A percentile compares a stretch with the other conserved stretches of the same genome.
These are phyloP conservation scores for Trichoderma sp. DNA, from an alignment of 2,329 filamentous ascomycete genomes.

Conservation along the genomic window DNA sequence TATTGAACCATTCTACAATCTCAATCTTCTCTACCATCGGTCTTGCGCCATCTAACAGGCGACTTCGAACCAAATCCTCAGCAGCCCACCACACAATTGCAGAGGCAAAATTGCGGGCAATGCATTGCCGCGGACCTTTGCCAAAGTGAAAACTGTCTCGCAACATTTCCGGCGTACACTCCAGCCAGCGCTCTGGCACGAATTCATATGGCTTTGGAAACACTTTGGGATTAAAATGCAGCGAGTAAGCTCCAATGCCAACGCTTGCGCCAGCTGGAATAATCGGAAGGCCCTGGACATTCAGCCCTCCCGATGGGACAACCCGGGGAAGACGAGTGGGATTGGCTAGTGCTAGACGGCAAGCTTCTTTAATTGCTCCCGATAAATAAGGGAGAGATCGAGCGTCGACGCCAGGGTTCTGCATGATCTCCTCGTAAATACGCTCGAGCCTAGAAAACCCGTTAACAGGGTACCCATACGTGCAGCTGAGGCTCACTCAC, in stretches of 20 bases:
- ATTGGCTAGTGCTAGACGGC: not conserved
- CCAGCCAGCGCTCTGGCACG: not conserved
- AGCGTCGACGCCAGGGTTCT: not conserved
- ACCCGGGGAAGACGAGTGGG: not conserved
- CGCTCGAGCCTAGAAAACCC: not conserved
- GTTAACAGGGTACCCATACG: too few species aligned
- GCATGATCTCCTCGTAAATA: not conserved
- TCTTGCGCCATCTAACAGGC: not conserved
- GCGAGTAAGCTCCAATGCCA: not conserved
- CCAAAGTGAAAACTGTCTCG: not conserved
- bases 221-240: not conserved
- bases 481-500: not conserved
- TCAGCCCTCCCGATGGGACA: not conserved
- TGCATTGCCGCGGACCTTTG: not conserved
- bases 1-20: constrained; percentile 1
- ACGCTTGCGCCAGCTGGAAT: not conserved
- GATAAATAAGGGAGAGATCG: not conserved
- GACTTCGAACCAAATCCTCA: not conserved
- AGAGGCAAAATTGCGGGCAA: not conserved
- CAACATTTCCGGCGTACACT: not conserved
- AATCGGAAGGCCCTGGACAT: not conserved
- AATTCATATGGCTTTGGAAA: not conserved
- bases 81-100: not conserved
- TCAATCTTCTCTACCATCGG: not conserved
- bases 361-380: not conserved